Base-by-base conservation (phyloP, 192 early-diverging fungal species). In the Coemansia asiatica region DNA sequence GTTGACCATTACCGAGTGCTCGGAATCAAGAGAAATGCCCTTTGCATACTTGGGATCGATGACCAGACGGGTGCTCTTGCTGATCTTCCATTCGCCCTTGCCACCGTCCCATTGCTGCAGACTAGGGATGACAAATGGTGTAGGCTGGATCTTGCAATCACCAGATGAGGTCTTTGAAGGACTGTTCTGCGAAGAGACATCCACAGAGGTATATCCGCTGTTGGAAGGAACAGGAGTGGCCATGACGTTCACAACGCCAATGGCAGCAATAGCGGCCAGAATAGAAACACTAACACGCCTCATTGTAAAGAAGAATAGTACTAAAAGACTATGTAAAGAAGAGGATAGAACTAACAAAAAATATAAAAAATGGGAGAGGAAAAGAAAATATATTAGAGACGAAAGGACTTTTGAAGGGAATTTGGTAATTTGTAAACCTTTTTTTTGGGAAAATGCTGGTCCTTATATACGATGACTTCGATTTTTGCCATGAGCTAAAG, bases 121-220 rank as follows among this genome's bases (percentile, higher is more conserved):
- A 40, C 69, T 68, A 16, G 75, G 75, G 38, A 78, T 71, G 38
- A 78, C 75, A 22, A 78, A 78, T 1, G 75, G 75, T 2, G 75
- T 78, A 4, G 75, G 75, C 22, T 61, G 35, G 25, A 33, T 47
- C 49, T 78, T 66, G 25, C 40, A n/a, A 36, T 68, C 29, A 33
- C 53, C 35, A 15, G 46, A 56, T 4, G 27, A 48, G 28, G 50
- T 61, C 50, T 26, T 61, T 44, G 64, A 36, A 10, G 58, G 58
- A 26, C 27, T 15, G 27, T 46, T 44, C 5, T 44, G 3, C 12
- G 40, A 13, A 27, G 22, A 36, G 28, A 26, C 40, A 27, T 48
- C 47, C 0, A 27, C 22, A 23, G 47, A 26, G 58, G 10, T 54
- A 25, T 54, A 40, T 13, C 50, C 56, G 16, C 31, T 60, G n/a